Evolutionary conservation across 2,329 filamentous ascomycete species (phyloP), one percentile per base, ranked within the genome.

Genomic region (Zopfia rhizophila): DNA sequence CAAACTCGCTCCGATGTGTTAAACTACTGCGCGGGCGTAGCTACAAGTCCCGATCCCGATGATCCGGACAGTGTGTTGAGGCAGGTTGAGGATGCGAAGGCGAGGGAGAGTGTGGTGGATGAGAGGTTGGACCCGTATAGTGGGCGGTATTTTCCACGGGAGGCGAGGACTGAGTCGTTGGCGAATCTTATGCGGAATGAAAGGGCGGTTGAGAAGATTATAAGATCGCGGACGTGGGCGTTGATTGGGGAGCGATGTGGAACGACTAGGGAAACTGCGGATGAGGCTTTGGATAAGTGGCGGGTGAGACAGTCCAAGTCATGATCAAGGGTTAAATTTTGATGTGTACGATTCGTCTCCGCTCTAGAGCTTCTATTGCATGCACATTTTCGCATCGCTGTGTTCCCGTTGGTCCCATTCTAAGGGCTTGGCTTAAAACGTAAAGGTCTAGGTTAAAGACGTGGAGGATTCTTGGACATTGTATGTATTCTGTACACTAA

Each of bases 41-140:
- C 93, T 3, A 91, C 90, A 8, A 89, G 86, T 48, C 89, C 91
- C 0, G 91, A 97, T 62, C 91, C 91, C 0, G 83, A 93, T 48
- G 92, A 97, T 60, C 92, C 92, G 1, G 89, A 93, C 45, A 79
- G 85, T 18, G 76, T 89, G 1, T 62, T 89, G 13, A 78, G 89
- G 42, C 82, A 91, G 61, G 78, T 85, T 0, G 89, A 96, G 72
- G 84, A 84, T 40, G 82, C 85, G 46, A 84, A 78, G 59, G 85
- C 89, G 53, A 80, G 86, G 35, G 87, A 93, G 63, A 79, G 85
- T 39, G 79, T 93, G 0, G 86, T 97, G 4, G 84, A 97, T 68
- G 94, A 97, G 74, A 79, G 94, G 44, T 70, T 97, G 47, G 94
- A 99, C 75, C 94, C 94, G 2, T 99, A 99, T 68, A 92, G 89